A percentile compares a stretch with the other conserved stretches of the same genome.
Evolutionary conservation across 2,329 filamentous ascomycete species (phyloP).

Genomic region (Neoscytalidium dimidiatum): DNA sequence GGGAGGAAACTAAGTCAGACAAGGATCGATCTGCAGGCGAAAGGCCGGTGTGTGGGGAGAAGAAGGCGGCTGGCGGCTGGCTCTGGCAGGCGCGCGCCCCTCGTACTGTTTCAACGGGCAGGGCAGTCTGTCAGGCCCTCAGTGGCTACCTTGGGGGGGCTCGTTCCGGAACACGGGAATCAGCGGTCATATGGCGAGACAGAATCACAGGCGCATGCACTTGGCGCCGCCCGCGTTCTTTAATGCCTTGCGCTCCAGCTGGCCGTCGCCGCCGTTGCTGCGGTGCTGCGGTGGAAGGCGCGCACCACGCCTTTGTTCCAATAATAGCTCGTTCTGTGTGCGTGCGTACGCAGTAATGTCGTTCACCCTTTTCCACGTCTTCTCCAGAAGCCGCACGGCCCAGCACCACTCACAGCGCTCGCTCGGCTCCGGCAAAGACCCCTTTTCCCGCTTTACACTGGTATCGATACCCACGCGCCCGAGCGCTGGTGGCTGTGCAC

Average conservation of each 20-base stretch:
- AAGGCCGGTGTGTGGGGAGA: neutral
- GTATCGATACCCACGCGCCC: neutral
- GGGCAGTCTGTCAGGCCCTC: neutral
- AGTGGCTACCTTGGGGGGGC: neutral
- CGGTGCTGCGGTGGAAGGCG: neutral
- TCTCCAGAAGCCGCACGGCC: slow-evolving; percentile 1
- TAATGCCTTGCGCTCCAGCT: neutral
- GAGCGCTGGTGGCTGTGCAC: neutral
- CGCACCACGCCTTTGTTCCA: slow-evolving; percentile 8
- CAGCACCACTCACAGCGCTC: neutral
- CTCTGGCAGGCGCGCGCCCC: neutral
- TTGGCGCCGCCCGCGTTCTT: neutral
- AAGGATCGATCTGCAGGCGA: neutral
- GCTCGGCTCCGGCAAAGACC: neutral
- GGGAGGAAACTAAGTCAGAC: neutral
- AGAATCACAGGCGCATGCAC: neutral
- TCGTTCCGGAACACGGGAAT: neutral
- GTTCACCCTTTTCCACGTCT: neutral
- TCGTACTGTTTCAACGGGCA: neutral
- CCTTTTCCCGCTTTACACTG: neutral
- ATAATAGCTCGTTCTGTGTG: neutral
- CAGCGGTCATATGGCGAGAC: neutral
- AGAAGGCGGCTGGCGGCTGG: neutral
- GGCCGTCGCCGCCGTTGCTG: neutral
- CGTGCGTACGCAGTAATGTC: neutral